phyloP scores from a whole-genome alignment of 345 rosid species.

The Erodium maritimum region DNA sequence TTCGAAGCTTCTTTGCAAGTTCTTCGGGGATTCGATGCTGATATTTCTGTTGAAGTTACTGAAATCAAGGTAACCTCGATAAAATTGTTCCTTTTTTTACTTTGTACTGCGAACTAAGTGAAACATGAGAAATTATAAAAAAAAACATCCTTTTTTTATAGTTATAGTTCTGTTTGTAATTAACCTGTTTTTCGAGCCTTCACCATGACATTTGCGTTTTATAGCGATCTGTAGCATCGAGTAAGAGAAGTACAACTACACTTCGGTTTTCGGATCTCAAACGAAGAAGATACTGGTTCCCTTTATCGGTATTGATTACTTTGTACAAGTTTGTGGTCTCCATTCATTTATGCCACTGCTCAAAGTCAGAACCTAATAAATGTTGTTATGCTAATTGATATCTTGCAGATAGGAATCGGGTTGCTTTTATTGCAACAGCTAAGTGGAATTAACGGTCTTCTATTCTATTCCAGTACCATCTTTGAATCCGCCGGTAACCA shows the following conservation, averaged over 20 bases:
- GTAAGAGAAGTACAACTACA: constrained; percentile 41
- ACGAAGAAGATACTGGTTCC: constrained; percentile 55
- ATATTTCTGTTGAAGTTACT: constrained; percentile 75
- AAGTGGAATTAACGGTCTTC: constrained; percentile 78
- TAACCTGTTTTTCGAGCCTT: constrained; percentile 8
- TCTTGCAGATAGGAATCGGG: constrained; percentile 76
- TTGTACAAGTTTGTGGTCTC: neutral
- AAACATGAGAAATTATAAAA: no score
- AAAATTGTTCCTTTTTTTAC: constrained; percentile 1
- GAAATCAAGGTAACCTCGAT: constrained; percentile 67
- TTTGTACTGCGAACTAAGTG: neutral
- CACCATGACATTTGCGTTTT: constrained; percentile 6
- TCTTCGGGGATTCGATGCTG: constrained; percentile 83
- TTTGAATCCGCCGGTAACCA: constrained; percentile 62
- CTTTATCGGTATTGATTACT: constrained; percentile 33
- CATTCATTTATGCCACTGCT: neutral
- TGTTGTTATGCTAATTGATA: constrained; percentile 7
- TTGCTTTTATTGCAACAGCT: constrained; percentile 82
- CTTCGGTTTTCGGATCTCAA: constrained; percentile 55
- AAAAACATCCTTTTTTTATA: no score
- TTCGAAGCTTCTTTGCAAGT: constrained; percentile 96
- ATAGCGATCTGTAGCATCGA: constrained; percentile 76
- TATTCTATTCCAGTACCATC: constrained; percentile 76
- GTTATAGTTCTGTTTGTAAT: no score
- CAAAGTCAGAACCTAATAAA: constrained; percentile 1